Evolutionary conservation across 176 grass and related monocot species (phyloP).

Genomic region (Pharus latifolius): DNA sequence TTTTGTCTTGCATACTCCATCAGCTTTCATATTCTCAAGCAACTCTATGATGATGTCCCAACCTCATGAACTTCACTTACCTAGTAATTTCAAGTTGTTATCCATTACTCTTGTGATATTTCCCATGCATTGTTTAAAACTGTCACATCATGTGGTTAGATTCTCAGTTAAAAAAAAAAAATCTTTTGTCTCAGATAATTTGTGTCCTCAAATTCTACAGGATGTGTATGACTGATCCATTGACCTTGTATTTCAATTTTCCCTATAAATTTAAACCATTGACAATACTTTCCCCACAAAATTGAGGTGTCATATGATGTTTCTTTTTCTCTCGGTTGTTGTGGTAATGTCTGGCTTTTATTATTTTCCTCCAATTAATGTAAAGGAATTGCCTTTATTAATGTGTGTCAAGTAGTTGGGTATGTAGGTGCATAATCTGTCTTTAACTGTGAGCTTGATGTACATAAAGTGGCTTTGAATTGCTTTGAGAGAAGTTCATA

Average conservation of each 20-base stretch:
- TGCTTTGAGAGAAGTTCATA: neutral
- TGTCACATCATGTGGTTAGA: neutral
- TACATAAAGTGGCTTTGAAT: neutral
- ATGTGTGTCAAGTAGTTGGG: neutral
- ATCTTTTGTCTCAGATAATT: neutral
- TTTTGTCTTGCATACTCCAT: neutral
- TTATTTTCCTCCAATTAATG: neutral
- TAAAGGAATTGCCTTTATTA: neutral
- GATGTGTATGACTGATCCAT: neutral
- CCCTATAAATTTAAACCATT: neutral
- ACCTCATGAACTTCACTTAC: neutral
- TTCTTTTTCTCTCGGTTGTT: neutral
- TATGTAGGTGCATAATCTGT: neutral
- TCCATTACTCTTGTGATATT: neutral
- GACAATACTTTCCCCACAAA: neutral
- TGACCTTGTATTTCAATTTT: neutral
- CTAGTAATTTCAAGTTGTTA: neutral
- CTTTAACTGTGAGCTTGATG: neutral
- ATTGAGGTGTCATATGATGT: neutral
- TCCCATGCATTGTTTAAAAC: neutral
- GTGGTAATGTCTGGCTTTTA: neutral
- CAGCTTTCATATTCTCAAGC: neutral
- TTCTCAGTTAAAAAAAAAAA: neutral
- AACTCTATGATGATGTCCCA: neutral
- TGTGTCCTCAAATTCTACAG: neutral